A percentile compares a stretch with the other conserved stretches of the same genome.
Conservation (phyloP, 257 asterid species). For the Ilex asprella region DNA sequence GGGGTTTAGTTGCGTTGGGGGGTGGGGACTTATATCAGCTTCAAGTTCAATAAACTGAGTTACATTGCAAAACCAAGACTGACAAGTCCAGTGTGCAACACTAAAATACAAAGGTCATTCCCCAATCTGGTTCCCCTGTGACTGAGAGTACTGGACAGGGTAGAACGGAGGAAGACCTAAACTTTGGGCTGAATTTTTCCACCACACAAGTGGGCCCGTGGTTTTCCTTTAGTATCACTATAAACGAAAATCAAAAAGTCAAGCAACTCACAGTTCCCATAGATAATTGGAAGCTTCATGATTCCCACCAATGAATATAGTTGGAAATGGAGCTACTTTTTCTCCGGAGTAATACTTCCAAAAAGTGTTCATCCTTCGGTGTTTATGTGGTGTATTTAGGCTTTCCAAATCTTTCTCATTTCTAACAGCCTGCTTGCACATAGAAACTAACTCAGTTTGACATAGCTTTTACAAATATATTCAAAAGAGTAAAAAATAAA, state of each 20-base stretch:
- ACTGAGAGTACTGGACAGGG: too few relatives aligned
- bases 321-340: conserved; percentile 80
- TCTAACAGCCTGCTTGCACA: conserved; percentile 58
- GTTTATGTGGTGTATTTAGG: conserved; percentile 59
- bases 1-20: too few relatives aligned
- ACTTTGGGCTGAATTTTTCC: too few relatives aligned
- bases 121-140: too few relatives aligned
- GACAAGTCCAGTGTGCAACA: too few relatives aligned
- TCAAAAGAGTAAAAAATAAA: background rate
- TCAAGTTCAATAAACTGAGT: too few relatives aligned
- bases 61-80: too few relatives aligned
- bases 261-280: conserved; percentile 71
- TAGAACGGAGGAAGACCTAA: too few relatives aligned
- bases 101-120: too few relatives aligned
- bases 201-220: too few relatives aligned
- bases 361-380: conserved; percentile 72
- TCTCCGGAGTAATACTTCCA: conserved; percentile 96
- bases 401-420: conserved; percentile 66
- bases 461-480: background rate
- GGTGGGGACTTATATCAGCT: too few relatives aligned
- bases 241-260: conserved; percentile 1
- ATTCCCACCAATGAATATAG: conserved; percentile 84
- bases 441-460: conserved; percentile 7
- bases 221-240: background rate
- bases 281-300: conserved; percentile 90